phyloP scores from a whole-genome alignment of 192 early-diverging fungal genomes.

The Paraglomus brasilianum region DNA sequence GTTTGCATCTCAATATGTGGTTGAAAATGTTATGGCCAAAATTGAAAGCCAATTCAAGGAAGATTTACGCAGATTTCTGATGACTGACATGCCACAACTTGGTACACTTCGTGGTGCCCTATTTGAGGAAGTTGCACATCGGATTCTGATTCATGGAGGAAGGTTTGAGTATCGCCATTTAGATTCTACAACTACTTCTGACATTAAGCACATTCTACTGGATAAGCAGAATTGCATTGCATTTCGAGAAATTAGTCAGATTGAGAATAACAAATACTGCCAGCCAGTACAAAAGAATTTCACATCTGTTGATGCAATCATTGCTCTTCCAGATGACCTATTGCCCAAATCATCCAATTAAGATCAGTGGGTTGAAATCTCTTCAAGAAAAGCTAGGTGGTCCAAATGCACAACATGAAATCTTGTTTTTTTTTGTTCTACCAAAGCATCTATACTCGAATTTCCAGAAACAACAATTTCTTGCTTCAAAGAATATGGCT shows the following conservation, averaged over 20 bases:
- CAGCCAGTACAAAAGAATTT: conserved; percentile 21
- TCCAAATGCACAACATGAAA: not conserved
- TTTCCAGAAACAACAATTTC: conserved; percentile 9
- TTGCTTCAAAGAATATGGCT: not conserved
- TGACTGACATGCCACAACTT: not conserved
- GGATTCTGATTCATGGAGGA: not conserved
- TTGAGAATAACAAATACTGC: not conserved
- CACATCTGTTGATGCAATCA: conserved; percentile 17
- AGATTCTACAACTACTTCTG: too few species aligned
- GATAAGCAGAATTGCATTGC: too few species aligned
- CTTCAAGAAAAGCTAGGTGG: conserved; percentile 23
- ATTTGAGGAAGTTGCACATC: conserved; percentile 26
- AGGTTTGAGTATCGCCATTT: conserved; percentile 4
- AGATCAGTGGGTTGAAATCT: conserved; percentile 20
- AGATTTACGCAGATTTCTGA: not conserved
- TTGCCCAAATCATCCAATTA: conserved; percentile 17
- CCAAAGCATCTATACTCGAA: conserved; percentile 3
- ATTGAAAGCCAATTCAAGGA: not conserved
- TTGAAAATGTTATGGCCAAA: not conserved
- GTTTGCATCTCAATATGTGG: conserved; percentile 11
- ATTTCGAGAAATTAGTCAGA: conserved; percentile 1
- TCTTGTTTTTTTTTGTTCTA: conserved; percentile 24
- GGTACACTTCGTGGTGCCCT: not conserved
- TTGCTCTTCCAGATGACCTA: conserved; percentile 28
- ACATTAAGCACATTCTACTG: too few species aligned